These are phyloP conservation scores for Daldinia bambusicola DNA, from an alignment of 495 filamentous ascomycete genomes.

Conservation along the genomic window DNA sequence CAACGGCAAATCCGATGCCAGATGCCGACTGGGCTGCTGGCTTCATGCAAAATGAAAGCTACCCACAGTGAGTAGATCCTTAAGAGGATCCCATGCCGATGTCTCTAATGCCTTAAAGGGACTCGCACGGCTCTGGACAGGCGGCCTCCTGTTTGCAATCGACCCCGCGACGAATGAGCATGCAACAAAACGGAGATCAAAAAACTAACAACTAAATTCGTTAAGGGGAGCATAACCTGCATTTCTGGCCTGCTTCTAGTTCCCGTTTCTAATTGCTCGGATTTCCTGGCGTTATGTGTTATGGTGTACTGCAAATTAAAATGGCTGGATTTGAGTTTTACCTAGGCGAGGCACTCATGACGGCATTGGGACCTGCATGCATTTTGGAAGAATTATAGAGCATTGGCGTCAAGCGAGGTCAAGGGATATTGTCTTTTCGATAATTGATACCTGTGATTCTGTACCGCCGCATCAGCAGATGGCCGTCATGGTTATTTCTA, in stretches of 20 bases:
- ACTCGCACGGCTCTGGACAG: neutral
- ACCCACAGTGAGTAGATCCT: conserved; percentile 15
- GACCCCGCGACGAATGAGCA: neutral
- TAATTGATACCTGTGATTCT: conserved; percentile 2
- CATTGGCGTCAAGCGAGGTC: neutral
- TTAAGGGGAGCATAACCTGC: neutral
- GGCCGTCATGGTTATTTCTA: neutral
- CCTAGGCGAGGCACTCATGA: neutral
- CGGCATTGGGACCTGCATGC: neutral
- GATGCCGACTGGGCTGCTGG: conserved; percentile 22
- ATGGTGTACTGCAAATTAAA: neutral
- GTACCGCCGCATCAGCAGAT: neutral
- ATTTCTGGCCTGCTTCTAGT: neutral
- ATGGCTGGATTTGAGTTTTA: neutral
- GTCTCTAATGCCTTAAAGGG: conserved; percentile 1
- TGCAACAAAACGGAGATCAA: neutral
- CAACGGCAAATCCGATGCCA: neutral
- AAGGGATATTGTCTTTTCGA: conserved; percentile 4
- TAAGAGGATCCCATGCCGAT: neutral
- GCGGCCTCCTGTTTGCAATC: neutral
- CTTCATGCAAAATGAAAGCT: conserved; percentile 12
- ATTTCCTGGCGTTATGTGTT: neutral
- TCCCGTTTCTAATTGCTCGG: neutral
- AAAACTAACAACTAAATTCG: neutral
- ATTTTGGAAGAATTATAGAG: neutral